Conservation (phyloP, 257 asterid species). For the Lavandula angustifolia region DNA sequence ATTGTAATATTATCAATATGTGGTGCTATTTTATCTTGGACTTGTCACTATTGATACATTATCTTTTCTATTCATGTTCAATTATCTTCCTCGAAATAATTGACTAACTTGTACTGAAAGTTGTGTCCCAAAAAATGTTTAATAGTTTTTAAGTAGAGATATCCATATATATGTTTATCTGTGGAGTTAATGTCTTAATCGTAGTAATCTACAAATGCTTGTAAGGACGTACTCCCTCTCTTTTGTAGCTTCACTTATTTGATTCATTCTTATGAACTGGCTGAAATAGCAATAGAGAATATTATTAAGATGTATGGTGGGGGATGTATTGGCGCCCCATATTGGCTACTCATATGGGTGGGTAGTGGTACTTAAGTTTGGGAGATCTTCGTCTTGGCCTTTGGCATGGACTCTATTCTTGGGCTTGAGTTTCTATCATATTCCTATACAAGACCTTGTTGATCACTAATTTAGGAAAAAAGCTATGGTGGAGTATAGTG, state of each 20-base stretch:
- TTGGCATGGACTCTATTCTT: no score
- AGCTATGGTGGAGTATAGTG: neutral
- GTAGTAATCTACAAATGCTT: slow-evolving; percentile 8
- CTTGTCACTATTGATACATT: neutral
- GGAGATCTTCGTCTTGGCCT: no score
- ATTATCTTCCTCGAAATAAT: neutral
- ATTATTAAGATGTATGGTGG: neutral
- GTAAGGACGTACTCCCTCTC: neutral
- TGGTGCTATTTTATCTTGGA: neutral
- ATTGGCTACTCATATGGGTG: no score
- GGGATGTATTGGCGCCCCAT: no score
- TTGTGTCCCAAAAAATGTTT: neutral
- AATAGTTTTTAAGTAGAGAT: neutral
- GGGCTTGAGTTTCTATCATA: no score
- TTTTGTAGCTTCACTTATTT: neutral
- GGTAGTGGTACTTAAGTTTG: no score
- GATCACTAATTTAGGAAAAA: neutral
- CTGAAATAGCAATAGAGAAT: neutral
- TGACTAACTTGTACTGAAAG: neutral
- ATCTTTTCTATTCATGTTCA: neutral
- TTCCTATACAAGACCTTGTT: neutral
- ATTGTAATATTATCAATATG: slow-evolving; percentile 25
- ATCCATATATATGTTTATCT: neutral
- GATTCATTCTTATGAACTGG: slow-evolving; percentile 3
- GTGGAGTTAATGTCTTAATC: neutral